Base-by-base conservation (phyloP, 2,329 filamentous ascomycete species). In the Botryosphaeria dothidea region DNA sequence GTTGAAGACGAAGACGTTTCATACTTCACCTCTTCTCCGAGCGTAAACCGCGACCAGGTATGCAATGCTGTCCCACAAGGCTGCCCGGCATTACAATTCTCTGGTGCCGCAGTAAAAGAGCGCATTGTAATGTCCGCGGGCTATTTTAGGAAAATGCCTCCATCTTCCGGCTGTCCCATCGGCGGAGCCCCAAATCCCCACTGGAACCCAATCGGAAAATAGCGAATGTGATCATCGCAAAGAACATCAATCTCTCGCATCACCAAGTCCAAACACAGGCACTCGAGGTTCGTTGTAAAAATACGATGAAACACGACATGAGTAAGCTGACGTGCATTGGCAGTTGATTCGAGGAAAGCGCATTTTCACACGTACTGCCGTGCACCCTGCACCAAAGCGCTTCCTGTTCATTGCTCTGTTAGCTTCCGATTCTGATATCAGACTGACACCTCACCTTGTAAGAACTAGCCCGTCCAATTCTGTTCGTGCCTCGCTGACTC, bases 371-470 rank as follows among this genome's bases (percentile, higher is more conserved):
- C 87, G 88, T 67, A 91, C 88, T 1, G 87, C 88, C 21, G 86
- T 92, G 49, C 88, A 96, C 70, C 82, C 85, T 41, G 90, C 91
- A 0, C 92, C 93, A 0, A 89, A 88, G 72, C 85, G 87, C 29
- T 96, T 97, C 73, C 80, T 97, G 27, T 88, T 97, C 68, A 81
- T 97, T 31, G 90, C 92, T 1, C 80, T 96, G n/a, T 80, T 93
- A n/a, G 66, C 72, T 1, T 78, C 79, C 17, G 73, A 70, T 6
- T 73, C 76, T 19, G 66, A 49, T 17, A 52, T 68, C 8, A 71
- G 75, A 19, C 68, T 84, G 51, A 77, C 72, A 2, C 73, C 75
- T 46, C 82, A 84, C 69, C 69, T 84, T 64, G 78, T 79, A 69
- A 52, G 66, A 64, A 15, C 29, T n/a, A 9, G 17, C 4, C 4